A percentile compares a stretch with the other conserved stretches of the same genome.
Conservation (phyloP, 2,329 filamentous ascomycete species). For the Fusarium sororula region DNA sequence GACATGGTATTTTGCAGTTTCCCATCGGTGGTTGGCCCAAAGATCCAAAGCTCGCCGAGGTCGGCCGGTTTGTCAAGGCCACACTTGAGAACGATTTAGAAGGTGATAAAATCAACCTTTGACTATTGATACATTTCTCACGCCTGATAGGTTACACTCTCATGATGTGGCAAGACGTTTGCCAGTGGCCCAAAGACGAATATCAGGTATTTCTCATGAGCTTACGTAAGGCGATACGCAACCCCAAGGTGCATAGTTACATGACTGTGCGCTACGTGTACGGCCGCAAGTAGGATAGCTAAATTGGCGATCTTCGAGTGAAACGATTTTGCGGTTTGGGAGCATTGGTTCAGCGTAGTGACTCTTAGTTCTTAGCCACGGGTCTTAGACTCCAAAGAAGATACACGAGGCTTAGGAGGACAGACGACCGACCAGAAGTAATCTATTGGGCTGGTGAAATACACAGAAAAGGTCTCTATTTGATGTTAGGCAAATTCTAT, state of each 20-base stretch:
- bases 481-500: accelerated
- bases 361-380: accelerated
- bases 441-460: accelerated
- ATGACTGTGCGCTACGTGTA: not conserved
- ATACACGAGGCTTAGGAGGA: not conserved
- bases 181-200: not conserved
- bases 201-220: not conserved
- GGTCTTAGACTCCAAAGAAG: accelerated
- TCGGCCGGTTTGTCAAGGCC: not conserved
- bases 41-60: not conserved
- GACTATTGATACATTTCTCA: not conserved
- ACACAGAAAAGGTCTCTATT: not conserved
- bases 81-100: not conserved
- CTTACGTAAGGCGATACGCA: not conserved
- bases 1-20: accelerated
- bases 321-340: not conserved
- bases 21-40: not conserved
- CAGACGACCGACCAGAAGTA: accelerated
- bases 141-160: not conserved
- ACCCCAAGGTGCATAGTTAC: not conserved
- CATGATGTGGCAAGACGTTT: not conserved
- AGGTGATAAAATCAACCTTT: accelerated
- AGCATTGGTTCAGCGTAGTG: accelerated
- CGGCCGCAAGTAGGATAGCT: not conserved
- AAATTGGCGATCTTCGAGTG: accelerated